These are phyloP conservation scores for Kwoniella mangroviensis DNA, from an alignment of 768 basidiomycete genomes.

Conservation along the genomic window DNA sequence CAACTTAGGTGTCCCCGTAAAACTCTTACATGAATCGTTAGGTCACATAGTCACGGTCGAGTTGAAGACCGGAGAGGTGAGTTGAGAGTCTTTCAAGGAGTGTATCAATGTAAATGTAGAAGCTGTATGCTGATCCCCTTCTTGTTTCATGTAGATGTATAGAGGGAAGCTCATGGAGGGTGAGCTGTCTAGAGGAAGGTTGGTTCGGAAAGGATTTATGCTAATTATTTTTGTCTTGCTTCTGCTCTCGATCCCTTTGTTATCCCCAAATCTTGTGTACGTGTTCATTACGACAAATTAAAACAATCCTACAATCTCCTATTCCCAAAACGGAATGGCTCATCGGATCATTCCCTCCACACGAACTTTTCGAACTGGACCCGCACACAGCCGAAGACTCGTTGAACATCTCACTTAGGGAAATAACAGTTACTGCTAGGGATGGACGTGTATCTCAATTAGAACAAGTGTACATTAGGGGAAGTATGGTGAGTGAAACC, in stretches of 20 bases:
- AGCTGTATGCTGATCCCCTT: no score
- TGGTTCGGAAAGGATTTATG: background rate
- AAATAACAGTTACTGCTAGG: conserved; percentile 95
- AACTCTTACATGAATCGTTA: conserved; percentile 92
- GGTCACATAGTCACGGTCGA: conserved; percentile 98
- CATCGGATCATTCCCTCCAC: no score
- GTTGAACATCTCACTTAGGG: conserved; percentile 91
- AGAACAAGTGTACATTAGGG: conserved; percentile 98
- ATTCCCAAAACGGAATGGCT: no score
- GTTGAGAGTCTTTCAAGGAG: conserved; percentile 13
- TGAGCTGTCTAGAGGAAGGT: conserved; percentile 55
- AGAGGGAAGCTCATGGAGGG: conserved; percentile 97
- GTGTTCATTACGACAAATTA: no score
- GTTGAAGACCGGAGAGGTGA: conserved; percentile 87
- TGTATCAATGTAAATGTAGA: no score
- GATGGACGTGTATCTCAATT: conserved; percentile 98
- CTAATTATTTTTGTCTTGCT: background rate
- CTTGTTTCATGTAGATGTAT: conserved; percentile 71
- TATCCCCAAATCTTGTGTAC: no score
- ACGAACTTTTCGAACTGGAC: no score
- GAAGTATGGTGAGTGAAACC: conserved; percentile 74
- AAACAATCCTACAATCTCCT: no score
- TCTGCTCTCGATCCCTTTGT: no score
- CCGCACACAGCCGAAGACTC: conserved; percentile 99
- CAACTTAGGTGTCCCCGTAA: conserved; percentile 85